A percentile compares a stretch with the other conserved stretches of the same genome.
phyloP scores from a whole-genome alignment of 2,329 filamentous ascomycete species.

The Volutella citrinella region DNA sequence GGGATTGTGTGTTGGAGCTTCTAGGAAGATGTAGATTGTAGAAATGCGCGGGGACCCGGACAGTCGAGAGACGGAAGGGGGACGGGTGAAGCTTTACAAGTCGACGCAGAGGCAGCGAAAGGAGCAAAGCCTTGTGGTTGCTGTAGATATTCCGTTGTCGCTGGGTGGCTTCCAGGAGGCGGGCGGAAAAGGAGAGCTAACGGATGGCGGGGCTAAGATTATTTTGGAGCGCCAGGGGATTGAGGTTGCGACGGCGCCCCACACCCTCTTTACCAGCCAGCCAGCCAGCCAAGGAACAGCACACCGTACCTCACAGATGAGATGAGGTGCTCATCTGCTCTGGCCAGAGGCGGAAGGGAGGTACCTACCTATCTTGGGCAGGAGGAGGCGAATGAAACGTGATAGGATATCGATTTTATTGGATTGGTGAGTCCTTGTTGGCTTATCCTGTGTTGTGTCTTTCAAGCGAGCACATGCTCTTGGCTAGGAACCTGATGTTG shows the following conservation, averaged over 20 bases:
- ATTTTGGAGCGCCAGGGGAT: constrained; percentile 29
- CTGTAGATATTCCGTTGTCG: constrained; percentile 27
- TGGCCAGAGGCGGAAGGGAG: too few species aligned
- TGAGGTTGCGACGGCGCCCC: constrained; percentile 5
- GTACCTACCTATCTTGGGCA: too few species aligned
- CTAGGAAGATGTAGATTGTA: not conserved
- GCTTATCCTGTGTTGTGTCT: too few species aligned
- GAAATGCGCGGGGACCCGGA: not conserved
- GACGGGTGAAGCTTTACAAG: constrained; percentile 24
- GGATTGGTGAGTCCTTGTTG: constrained; percentile 2
- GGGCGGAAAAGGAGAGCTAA: constrained; percentile 31
- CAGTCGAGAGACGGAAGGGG: constrained; percentile 15
- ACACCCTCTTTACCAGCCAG: constrained; percentile 9
- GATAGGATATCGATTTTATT: constrained; percentile 4
- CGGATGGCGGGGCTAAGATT: constrained; percentile 41
- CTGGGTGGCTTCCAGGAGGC: constrained; percentile 21
- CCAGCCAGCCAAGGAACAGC: too few species aligned
- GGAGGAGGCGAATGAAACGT: too few species aligned
- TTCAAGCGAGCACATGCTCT: too few species aligned
- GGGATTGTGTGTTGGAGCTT: constrained; percentile 20
- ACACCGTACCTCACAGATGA: too few species aligned
- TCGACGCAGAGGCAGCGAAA: constrained; percentile 18
- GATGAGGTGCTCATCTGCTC: too few species aligned
- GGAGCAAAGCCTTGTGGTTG: constrained; percentile 25
- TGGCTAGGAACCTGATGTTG: too few species aligned